Evolutionary conservation across 225 moss, liverwort and hornwort genomes (phyloP).

Genomic region (Thuidium tamariscinum): DNA sequence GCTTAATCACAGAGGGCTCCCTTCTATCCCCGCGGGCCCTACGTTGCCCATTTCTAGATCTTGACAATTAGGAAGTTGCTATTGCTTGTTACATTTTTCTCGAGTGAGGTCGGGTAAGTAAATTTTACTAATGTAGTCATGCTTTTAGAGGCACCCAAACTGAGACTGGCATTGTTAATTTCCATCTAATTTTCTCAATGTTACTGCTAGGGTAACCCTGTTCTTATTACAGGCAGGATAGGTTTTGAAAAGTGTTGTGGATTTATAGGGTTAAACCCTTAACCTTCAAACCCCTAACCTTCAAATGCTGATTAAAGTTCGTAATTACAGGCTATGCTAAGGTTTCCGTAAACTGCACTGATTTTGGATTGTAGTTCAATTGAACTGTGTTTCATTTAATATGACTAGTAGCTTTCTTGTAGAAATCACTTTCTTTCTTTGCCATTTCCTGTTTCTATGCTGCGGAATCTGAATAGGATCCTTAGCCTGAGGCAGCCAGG

Average conservation of each 20-base stretch:
- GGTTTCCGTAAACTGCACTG: not conserved
- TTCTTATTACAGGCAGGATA: not conserved
- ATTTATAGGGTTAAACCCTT: not conserved
- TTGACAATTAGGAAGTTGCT: slow-evolving; percentile 16
- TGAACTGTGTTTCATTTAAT: not conserved
- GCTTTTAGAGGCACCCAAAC: not conserved
- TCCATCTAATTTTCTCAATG: not conserved
- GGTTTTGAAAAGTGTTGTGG: not conserved
- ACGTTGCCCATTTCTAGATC: slow-evolving; percentile 31
- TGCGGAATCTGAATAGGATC: not conserved
- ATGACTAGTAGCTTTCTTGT: not conserved
- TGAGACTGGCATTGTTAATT: not conserved
- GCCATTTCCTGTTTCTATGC: not conserved
- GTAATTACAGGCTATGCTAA: not conserved
- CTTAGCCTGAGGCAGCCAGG: not conserved
- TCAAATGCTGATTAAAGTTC: not conserved
- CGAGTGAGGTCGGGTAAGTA: not conserved
- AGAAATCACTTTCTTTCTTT: not conserved
- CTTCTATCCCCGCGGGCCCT: slow-evolving; percentile 35
- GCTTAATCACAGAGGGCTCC: slow-evolving; percentile 61
- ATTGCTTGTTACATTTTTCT: not conserved
- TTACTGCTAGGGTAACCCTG: not conserved
- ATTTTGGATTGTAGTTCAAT: not conserved
- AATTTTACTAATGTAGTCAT: not conserved
- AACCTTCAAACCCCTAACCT: not conserved